phyloP scores from a whole-genome alignment of 179 eudicot genomes.

The Nepenthes alata region DNA sequence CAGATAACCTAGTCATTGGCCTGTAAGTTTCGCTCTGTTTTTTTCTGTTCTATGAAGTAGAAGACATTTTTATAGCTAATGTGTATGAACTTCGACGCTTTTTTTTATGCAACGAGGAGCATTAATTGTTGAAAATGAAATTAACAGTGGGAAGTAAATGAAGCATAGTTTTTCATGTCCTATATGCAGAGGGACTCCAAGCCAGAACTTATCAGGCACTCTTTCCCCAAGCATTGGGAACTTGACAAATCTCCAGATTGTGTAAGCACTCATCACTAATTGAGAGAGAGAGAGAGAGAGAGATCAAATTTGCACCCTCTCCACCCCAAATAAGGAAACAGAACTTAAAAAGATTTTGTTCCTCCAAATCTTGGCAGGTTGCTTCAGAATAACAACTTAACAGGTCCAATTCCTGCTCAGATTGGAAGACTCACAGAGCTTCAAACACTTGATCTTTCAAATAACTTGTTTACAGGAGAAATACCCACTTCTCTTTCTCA shows the following conservation, averaged over 20 bases:
- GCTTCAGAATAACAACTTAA: constrained; percentile 63
- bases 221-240: constrained; percentile 74
- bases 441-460: constrained; percentile 58
- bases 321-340: background rate
- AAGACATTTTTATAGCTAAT: too few species aligned
- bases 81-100: too few species aligned
- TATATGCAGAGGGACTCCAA: constrained; percentile 58
- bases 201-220: constrained; percentile 55
- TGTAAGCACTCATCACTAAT: constrained; percentile 39
- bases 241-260: constrained; percentile 59
- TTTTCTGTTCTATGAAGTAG: background rate
- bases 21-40: constrained; percentile 34
- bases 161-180: background rate
- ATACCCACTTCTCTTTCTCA: constrained; percentile 57
- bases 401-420: constrained; percentile 60
- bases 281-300: constrained; percentile 5
- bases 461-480: constrained; percentile 45
- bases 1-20: constrained; percentile 34
- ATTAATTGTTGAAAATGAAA: too few species aligned
- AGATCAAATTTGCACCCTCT: background rate
- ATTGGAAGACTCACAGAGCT: constrained; percentile 62
- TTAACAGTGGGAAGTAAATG: too few species aligned
- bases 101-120: too few species aligned
- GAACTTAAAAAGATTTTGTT: background rate
- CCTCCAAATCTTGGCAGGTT: constrained; percentile 30